Conservation (phyloP, 2,329 filamentous ascomycete genomes). For the Byssoonygena ceratinophila region DNA sequence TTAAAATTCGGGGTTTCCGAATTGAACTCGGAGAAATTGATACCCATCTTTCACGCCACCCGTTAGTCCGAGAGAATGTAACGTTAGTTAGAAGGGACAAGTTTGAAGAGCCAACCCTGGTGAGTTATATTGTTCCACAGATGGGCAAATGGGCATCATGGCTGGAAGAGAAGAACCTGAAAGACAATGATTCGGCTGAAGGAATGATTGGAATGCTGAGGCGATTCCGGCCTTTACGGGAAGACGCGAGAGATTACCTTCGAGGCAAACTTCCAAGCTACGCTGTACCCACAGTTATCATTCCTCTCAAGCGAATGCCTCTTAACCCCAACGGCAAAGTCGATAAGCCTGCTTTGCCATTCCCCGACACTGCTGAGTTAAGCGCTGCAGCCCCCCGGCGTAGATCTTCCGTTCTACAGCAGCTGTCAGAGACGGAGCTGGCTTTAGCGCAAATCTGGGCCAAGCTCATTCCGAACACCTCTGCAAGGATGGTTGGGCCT, state of each 20-base stretch:
- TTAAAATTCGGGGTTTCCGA: constrained; percentile 92
- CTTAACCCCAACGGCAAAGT: constrained; percentile 82
- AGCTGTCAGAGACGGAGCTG: constrained; percentile 50
- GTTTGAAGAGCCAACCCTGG: constrained; percentile 73
- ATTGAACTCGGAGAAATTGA: constrained; percentile 95
- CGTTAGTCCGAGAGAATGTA: constrained; percentile 69
- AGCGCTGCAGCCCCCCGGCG: constrained; percentile 45
- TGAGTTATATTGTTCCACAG: constrained; percentile 85
- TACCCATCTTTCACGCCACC: constrained; percentile 62
- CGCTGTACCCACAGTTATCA: constrained; percentile 63
- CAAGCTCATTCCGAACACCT: constrained; percentile 55
- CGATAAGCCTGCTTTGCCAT: constrained; percentile 67
- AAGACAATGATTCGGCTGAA: constrained; percentile 43
- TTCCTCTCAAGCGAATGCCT: constrained; percentile 61
- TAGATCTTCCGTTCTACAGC: constrained; percentile 41
- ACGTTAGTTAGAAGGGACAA: constrained; percentile 76
- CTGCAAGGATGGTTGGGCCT: constrained; percentile 55
- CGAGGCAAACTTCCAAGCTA: constrained; percentile 62
- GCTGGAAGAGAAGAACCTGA: constrained; percentile 46
- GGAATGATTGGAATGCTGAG: constrained; percentile 47
- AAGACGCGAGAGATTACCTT: constrained; percentile 26
- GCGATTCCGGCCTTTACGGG: constrained; percentile 51
- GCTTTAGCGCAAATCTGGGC: constrained; percentile 64
- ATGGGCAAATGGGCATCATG: constrained; percentile 61
- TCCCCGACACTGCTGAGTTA: constrained; percentile 62